phyloP scores from a whole-genome alignment of 2,329 filamentous ascomycete genomes.

The Triangularia setosa region DNA sequence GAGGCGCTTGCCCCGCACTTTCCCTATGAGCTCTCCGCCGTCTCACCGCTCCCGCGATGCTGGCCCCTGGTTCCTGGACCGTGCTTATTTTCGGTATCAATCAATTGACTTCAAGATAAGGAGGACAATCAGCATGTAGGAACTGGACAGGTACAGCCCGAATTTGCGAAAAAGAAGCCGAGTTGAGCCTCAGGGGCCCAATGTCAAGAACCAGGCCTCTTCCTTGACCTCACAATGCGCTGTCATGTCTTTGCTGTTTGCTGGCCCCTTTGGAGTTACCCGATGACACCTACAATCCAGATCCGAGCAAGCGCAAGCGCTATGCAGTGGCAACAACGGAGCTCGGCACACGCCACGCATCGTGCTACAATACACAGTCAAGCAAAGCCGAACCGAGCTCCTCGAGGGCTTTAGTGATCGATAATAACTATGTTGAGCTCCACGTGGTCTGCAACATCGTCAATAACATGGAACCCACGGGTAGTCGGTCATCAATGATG shows the following conservation, averaged over 20 bases:
- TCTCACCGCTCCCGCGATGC: slow-evolving; percentile 1
- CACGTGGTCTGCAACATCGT: background rate
- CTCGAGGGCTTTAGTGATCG: background rate
- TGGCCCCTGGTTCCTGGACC: background rate
- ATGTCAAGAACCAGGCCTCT: background rate
- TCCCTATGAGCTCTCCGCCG: background rate
- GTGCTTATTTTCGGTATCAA: background rate
- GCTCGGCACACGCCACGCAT: background rate
- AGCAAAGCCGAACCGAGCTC: background rate
- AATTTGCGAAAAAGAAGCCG: background rate
- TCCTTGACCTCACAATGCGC: background rate
- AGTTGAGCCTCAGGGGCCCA: background rate
- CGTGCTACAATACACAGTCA: background rate
- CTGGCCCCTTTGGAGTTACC: background rate
- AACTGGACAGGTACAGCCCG: background rate
- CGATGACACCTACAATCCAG: background rate
- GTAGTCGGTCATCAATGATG: background rate
- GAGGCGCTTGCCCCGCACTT: slow-evolving; percentile 4
- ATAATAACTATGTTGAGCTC: background rate
- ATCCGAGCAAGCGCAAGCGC: slow-evolving; percentile 3
- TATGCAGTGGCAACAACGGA: background rate
- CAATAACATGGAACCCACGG: background rate
- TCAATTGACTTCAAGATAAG: background rate
- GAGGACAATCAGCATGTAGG: background rate
- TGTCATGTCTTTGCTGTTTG: background rate